Base-by-base conservation (phyloP, 2,329 filamentous ascomycete species). In the Allantophomopsis cytisporea region DNA sequence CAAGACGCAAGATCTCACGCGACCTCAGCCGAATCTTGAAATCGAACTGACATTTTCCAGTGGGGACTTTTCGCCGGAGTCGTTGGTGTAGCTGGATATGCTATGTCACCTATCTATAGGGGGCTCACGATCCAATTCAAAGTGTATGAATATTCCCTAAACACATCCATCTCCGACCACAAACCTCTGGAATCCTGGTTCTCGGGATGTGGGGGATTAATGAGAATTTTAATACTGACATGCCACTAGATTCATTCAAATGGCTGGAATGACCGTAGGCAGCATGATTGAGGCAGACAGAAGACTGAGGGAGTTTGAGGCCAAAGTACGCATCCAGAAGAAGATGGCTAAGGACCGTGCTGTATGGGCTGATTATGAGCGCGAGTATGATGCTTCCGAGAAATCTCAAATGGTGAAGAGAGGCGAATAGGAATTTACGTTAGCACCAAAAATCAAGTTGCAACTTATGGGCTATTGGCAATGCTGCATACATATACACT, bases 211-310 rank as follows among this genome's bases (percentile, higher is more conserved):
- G 4, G 21, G n/a, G 36, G 16, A 17, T 12, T 31, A n/a, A 35
- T 31, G 39, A 28, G 18, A 37, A 28, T 34, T 21, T 35, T 41
- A 18, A 41, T 7, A 28, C 23, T 28, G 23, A 28, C 23, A 10
- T 28, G 11, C 23, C 5, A 20, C 36, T 51, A 88, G 83, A 21
- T 89, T 85, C 54, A 64, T 88, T 13, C 82, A 87, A 57, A 85
- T 87, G 80, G 83, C 79, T n/a, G 79, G 76, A 43, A 88, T 88
- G 83, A 78, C 83, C n/a, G 53, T 85, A 28, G 83, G 83, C 34
- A 70, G 76, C 52, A 83, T 83, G 69, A 69, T 88, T 39, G 80
- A 86, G 62, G 83, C 82, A 2, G 83, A 89, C 53, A 60, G 65
- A 41, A 68, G 77, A 37, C 65, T 88, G 50, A 69, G 79, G 39